Percentiles rank a stretch among this genome's conserved stretches.
These are phyloP conservation scores for Myxozyma melibiosi DNA, from an alignment of 805 yeast genomes.

Conservation along the genomic window DNA sequence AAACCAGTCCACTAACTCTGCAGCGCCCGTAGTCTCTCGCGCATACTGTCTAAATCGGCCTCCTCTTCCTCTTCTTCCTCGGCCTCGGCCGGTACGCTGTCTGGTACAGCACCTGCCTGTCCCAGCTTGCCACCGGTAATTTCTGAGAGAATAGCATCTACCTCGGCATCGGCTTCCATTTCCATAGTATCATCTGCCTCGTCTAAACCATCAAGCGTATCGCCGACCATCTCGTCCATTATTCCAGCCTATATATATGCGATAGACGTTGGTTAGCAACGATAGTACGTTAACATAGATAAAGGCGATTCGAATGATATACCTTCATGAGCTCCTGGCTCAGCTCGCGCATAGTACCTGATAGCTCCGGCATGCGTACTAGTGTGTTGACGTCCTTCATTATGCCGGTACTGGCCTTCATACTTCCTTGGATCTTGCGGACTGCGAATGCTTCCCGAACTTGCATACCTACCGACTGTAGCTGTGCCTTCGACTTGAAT, in stretches of 20 bases:
- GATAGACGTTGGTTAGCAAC: neutral
- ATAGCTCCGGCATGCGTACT: slow-evolving; percentile 75
- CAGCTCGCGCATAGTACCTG: slow-evolving; percentile 79
- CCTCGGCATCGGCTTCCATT: slow-evolving; percentile 63
- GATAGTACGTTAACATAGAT: neutral
- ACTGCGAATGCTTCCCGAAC: slow-evolving; percentile 89
- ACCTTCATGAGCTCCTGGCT: slow-evolving; percentile 73
- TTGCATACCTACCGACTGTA: slow-evolving; percentile 84
- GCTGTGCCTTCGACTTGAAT: slow-evolving; percentile 78
- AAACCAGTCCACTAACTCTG: slow-evolving; percentile 52
- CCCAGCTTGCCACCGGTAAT: slow-evolving; percentile 49
- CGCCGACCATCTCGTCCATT: slow-evolving; percentile 94
- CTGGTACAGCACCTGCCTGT: slow-evolving; percentile 46
- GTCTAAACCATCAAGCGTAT: slow-evolving; percentile 70
- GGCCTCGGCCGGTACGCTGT: slow-evolving; percentile 37
- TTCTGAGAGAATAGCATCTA: slow-evolving; percentile 60
- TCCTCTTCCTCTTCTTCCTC: slow-evolving; percentile 63
- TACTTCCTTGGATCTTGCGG: slow-evolving; percentile 77
- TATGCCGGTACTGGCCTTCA: slow-evolving; percentile 73
- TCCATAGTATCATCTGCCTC: slow-evolving; percentile 65
- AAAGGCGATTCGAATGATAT: neutral
- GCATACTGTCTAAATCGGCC: slow-evolving; percentile 78
- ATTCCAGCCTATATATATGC: slow-evolving; percentile 48
- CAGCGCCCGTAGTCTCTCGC: slow-evolving; percentile 81
- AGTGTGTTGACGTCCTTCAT: slow-evolving; percentile 87